Evolutionary conservation across 306 rosid genomes (phyloP), one percentile per base, ranked within the genome.

Genomic region (Prunus salicina): DNA sequence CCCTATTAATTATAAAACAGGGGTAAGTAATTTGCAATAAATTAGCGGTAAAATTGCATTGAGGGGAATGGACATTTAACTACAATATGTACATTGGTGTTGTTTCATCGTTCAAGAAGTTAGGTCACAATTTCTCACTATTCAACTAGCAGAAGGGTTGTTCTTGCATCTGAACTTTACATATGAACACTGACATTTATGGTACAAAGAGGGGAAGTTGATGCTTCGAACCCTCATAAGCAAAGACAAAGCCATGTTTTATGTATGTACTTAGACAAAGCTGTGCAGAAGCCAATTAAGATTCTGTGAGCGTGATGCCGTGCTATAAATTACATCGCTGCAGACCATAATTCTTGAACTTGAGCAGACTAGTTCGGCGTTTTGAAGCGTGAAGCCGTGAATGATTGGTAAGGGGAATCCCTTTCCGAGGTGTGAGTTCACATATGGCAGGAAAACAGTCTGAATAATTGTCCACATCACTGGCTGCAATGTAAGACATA

Each of bases 351-450:
- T 50, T 77, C 83, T 87, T 28, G 96, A 90, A 53, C 78, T 74
- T 34, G 96, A 84, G 81, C 78, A 83, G 72, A 89, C 64, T 49
- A 95, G 78, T 58, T 89, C 91, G 0, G 93, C 90, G 32, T 88
- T 81, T 71, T 84, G 87, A 58, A 95, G 81, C 55, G 88, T 83
- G 82, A 90, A 92, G 16, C 97, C 92, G 52, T 84, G 97, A 70
- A 92, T 67, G 75, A 90, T 83, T 7, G 92, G 97, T 86, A 95
- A 72, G 24, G 97, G 97, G 28, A 92, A 81, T 66, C 98, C 97
- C 81, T 85, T 83, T 53, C 85, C 80, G 2, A 95, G 93, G 79
- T 82, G 91, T 28, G 78, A 53, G 78, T 95, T 95, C 63, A 91
- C 84, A 30, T 89, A 84, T 1, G 97, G 96, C 91, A 95, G 76